Conservation (phyloP, 208 protist genomes). For the Trypanosomatidae sp. region DNA sequence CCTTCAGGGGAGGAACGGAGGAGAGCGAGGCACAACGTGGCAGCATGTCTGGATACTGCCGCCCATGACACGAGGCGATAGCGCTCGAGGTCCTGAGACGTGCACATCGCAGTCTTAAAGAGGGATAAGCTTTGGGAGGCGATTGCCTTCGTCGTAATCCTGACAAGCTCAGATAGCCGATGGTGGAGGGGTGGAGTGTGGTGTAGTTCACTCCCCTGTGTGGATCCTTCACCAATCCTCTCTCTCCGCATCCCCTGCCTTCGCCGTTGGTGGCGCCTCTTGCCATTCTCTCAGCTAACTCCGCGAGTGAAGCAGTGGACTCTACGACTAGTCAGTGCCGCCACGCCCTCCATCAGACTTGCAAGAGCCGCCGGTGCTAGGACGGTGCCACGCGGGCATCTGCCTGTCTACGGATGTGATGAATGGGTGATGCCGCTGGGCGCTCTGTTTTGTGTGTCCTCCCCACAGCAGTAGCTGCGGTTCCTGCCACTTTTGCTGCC, state of each 20-base stretch:
- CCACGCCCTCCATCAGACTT: constrained; percentile 27
- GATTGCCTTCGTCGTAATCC: not conserved
- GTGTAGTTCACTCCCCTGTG: not conserved
- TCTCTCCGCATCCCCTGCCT: not conserved
- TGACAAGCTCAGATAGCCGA: not conserved
- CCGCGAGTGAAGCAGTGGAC: constrained; percentile 36
- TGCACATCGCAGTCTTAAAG: not conserved
- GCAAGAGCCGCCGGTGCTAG: constrained; percentile 13
- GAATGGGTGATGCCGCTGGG: not conserved
- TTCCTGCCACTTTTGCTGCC: no score
- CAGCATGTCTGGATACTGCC: not conserved
- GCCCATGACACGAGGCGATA: not conserved
- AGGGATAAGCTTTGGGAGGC: not conserved
- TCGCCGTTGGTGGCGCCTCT: not conserved
- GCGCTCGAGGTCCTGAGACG: not conserved
- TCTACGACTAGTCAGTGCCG: constrained; percentile 24
- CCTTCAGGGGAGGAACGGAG: not conserved
- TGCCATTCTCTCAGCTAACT: not conserved
- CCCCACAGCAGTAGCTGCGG: not conserved
- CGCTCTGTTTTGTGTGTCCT: not conserved
- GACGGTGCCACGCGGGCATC: not conserved
- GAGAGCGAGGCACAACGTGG: not conserved
- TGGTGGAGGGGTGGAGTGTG: not conserved
- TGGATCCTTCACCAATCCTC: not conserved
- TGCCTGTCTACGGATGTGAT: not conserved